Conservation (phyloP, 2,329 filamentous ascomycete species). For the Xenoacremonium recifei region DNA sequence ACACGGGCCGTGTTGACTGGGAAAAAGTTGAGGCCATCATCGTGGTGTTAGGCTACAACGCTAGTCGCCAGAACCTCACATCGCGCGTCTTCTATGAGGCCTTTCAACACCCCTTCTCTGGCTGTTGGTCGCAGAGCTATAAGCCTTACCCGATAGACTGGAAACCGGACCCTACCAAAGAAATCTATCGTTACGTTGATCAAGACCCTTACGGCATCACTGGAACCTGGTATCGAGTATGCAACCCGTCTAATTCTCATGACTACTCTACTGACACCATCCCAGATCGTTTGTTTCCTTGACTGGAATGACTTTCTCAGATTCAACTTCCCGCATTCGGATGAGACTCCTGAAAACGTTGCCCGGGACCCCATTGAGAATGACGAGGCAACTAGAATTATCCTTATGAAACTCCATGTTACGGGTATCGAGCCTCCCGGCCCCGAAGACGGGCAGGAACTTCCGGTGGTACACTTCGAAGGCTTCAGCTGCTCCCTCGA, state of each 20-base stretch:
- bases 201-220: constrained; percentile 69
- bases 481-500: constrained; percentile 63
- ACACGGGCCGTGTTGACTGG: constrained; percentile 66
- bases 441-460: constrained; percentile 52
- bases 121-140: constrained; percentile 53
- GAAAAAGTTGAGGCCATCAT: constrained; percentile 76
- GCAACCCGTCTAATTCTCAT: constrained; percentile 17
- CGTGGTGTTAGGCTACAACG: constrained; percentile 65
- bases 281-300: constrained; percentile 46
- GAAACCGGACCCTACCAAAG: constrained; percentile 33
- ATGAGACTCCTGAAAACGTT: constrained; percentile 38
- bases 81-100: constrained; percentile 47
- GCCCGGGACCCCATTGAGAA: constrained; percentile 55
- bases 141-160: constrained; percentile 28
- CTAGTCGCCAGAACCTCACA: constrained; percentile 46
- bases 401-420: constrained; percentile 65
- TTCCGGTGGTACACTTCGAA: constrained; percentile 67
- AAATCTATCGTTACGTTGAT: constrained; percentile 44
- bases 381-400: constrained; percentile 68
- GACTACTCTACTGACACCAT: constrained; percentile 12
- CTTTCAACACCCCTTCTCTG: constrained; percentile 57
- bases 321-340: constrained; percentile 63
- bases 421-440: constrained; percentile 59
- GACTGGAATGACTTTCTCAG: constrained; percentile 72
- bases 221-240: constrained; percentile 69